Evolutionary conservation across 2,329 filamentous ascomycete genomes (phyloP).

Genomic region (Seiridium unicorne): DNA sequence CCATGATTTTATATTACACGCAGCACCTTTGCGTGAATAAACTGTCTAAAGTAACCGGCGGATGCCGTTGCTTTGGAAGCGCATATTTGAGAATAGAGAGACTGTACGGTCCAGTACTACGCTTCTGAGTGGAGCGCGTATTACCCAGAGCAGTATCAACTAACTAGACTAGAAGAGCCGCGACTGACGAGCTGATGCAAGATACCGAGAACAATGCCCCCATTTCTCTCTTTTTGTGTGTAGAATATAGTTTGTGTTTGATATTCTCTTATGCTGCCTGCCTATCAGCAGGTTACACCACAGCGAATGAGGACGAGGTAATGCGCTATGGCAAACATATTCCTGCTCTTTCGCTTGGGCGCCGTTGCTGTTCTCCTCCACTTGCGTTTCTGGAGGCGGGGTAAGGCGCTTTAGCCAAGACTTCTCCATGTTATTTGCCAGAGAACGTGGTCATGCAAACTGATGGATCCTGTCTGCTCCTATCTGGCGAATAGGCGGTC

Average conservation of each 20-base stretch:
- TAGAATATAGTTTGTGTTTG: too few species aligned
- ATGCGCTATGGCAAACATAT: too few species aligned
- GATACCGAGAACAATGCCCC: too few species aligned
- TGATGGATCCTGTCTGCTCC: conserved; percentile 4
- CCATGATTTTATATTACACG: too few species aligned
- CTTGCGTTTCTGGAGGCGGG: not conserved
- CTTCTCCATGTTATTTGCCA: not conserved
- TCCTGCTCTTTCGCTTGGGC: too few species aligned
- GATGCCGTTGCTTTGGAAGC: not conserved
- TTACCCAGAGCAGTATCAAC: not conserved
- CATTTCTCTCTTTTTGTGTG: too few species aligned
- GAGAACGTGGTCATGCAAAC: not conserved
- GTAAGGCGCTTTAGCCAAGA: not conserved
- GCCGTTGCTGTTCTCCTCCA: not conserved
- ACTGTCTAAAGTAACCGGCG: not conserved
- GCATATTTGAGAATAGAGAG: not conserved
- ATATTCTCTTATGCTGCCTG: not conserved
- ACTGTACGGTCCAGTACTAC: not conserved
- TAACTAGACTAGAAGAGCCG: not conserved
- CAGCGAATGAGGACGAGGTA: not conserved
- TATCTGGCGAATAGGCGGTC: conserved; percentile 4
- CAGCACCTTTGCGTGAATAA: too few species aligned
- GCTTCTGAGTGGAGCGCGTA: conserved; percentile 5
- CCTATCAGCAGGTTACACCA: not conserved
- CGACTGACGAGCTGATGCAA: not conserved